These are phyloP conservation scores for Auricularia sp. DNA, from an alignment of 768 basidiomycete genomes.

Conservation along the genomic window DNA sequence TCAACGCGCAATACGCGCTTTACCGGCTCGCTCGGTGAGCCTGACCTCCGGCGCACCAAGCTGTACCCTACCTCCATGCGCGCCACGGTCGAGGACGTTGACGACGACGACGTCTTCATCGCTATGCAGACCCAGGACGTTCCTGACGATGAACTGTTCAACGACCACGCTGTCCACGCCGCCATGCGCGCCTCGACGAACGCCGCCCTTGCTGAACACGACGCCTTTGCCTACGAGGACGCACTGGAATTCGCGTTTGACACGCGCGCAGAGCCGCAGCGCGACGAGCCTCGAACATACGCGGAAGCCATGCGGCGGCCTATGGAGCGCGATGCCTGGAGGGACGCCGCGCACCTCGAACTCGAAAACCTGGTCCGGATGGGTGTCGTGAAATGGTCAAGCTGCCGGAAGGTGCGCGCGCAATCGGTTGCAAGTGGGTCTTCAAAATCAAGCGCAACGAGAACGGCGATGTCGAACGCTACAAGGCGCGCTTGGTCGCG, in stretches of 20 bases:
- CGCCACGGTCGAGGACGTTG: no score
- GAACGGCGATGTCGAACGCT: slow-evolving; percentile 14
- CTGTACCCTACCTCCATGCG: no score
- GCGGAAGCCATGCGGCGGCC: slow-evolving; percentile 1
- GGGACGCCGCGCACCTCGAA: slow-evolving; percentile 5
- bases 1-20: not conserved
- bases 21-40: no score
- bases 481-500: slow-evolving; percentile 26
- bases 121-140: no score
- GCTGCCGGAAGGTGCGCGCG: slow-evolving; percentile 15
- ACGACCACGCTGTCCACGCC: no score
- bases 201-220: no score
- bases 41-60: no score
- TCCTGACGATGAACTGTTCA: no score
- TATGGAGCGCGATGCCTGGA: slow-evolving; percentile 4
- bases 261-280: not conserved
- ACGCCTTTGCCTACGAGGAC: not conserved
- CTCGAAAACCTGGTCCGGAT: slow-evolving; percentile 6
- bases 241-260: not conserved
- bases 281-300: not conserved
- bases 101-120: no score
- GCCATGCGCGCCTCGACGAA: no score
- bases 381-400: slow-evolving; percentile 12
- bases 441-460: slow-evolving; percentile 20
- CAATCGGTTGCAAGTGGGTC: slow-evolving; percentile 22